Percentiles rank a stretch among this genome's conserved stretches.
phyloP scores from a whole-genome alignment of 352 stramenopile genomes.

The Phytophthora litchii region DNA sequence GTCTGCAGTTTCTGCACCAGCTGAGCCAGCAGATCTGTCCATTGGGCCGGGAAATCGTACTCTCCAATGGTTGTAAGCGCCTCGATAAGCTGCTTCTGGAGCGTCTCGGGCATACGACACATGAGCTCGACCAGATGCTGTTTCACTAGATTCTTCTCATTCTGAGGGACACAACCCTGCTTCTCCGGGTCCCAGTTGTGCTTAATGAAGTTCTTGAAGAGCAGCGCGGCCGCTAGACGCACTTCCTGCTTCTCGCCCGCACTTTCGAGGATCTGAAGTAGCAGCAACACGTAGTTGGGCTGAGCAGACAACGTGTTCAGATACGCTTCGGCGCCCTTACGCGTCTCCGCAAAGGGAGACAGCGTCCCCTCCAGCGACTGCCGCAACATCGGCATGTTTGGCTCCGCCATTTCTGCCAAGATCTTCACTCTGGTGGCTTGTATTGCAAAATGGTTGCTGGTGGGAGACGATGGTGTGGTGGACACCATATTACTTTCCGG shows the following conservation, averaged over 20 bases:
- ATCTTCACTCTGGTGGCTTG: conserved; percentile 19
- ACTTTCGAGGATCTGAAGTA: conserved; percentile 81
- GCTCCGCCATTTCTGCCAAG: conserved; percentile 51
- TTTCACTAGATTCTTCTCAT: conserved; percentile 96
- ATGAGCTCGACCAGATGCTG: conserved; percentile 99
- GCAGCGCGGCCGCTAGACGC: conserved; percentile 71
- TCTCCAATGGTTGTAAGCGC: conserved; percentile 96
- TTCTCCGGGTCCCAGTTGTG: conserved; percentile 95
- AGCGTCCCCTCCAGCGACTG: conserved; percentile 81
- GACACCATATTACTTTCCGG: conserved; percentile 8
- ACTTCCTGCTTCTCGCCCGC: conserved; percentile 62
- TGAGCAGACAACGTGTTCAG: conserved; percentile 63
- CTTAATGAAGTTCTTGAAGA: conserved; percentile 99
- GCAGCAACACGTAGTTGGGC: conserved; percentile 71
- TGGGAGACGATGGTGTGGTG: background rate
- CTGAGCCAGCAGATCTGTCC: conserved; percentile 94
- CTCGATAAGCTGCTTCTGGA: conserved; percentile 97
- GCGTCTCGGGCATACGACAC: conserved; percentile 92
- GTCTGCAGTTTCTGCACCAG: conserved; percentile 94
- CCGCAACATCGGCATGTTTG: conserved; percentile 71
- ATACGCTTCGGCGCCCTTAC: conserved; percentile 74
- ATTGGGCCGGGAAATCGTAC: conserved; percentile 98
- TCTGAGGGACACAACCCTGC: conserved; percentile 64
- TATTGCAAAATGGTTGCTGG: conserved; percentile 17
- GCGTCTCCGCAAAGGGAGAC: conserved; percentile 70